These are phyloP conservation scores for Anthracocystis panici-leucophaei DNA, from an alignment of 1,284 basidiomycete genomes.

Conservation along the genomic window DNA sequence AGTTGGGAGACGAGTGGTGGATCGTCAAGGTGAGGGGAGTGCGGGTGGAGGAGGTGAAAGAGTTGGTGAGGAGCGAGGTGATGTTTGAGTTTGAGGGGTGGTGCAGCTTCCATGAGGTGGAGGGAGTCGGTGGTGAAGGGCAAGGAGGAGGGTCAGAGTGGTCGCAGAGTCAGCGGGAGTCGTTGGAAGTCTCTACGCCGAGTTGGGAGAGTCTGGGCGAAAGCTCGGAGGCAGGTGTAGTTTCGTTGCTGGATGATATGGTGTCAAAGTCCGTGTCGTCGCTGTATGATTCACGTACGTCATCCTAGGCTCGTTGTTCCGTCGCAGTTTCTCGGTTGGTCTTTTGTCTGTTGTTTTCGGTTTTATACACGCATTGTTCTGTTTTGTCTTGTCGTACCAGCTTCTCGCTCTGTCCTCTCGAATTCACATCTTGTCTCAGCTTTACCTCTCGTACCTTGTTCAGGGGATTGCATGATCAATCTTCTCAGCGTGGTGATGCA, in stretches of 20 bases:
- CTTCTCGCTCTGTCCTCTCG: not conserved
- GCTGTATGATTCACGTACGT: conserved; percentile 12
- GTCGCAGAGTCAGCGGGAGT: not conserved
- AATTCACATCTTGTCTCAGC: too few relatives aligned
- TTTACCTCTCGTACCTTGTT: too few relatives aligned
- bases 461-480: too few relatives aligned
- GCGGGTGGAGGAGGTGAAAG: not conserved
- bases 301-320: not conserved
- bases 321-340: too few relatives aligned
- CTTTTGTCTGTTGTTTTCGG: not conserved
- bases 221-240: not conserved
- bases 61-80: not conserved
- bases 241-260: not conserved
- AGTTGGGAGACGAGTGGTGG: conserved; percentile 19
- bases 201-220: not conserved
- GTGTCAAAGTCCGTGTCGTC: not conserved
- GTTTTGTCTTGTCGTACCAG: not conserved
- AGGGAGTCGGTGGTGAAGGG: conserved; percentile 7
- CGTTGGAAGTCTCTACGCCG: too few relatives aligned
- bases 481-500: too few relatives aligned
- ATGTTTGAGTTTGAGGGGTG: conserved; percentile 9
- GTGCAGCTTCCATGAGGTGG: conserved; percentile 4
- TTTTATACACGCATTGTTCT: not conserved
- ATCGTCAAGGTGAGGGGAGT: not conserved
- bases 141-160: conserved; percentile 1